Percentiles rank a stretch among this genome's conserved stretches.
These are phyloP conservation scores for Xylariaceae sp. DNA, from an alignment of 2,329 filamentous ascomycete genomes.

Conservation along the genomic window DNA sequence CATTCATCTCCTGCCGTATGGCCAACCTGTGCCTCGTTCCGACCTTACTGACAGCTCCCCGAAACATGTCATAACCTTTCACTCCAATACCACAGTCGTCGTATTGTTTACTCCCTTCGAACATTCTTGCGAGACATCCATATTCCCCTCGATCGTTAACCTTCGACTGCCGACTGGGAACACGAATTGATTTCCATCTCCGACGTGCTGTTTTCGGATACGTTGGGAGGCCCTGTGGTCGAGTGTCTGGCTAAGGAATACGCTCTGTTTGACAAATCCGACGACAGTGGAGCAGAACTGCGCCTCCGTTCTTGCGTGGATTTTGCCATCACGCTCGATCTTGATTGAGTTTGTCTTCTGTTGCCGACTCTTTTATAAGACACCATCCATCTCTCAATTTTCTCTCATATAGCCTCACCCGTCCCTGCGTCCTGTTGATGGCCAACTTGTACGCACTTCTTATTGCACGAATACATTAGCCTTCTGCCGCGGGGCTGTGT, in stretches of 20 bases:
- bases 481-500: constrained; percentile 14
- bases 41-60: constrained; percentile 18
- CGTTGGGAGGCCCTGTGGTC: constrained; percentile 5
- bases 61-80: constrained; percentile 26
- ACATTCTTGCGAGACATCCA: constrained; percentile 16
- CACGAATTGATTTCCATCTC: constrained; percentile 6
- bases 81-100: constrained; percentile 18
- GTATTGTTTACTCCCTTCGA: constrained; percentile 23
- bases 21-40: constrained; percentile 12
- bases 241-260: constrained; percentile 1
- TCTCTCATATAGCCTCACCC: constrained; percentile 5
- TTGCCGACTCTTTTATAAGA: neutral
- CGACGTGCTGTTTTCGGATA: constrained; percentile 9
- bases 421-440: constrained; percentile 19
- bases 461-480: constrained; percentile 8
- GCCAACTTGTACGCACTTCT: constrained; percentile 12
- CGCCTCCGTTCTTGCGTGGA: constrained; percentile 18
- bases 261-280: constrained; percentile 4
- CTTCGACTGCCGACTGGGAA: constrained; percentile 9
- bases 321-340: constrained; percentile 4
- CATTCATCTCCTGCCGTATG: constrained; percentile 8
- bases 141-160: constrained; percentile 8
- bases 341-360: constrained; percentile 1
- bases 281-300: constrained; percentile 11
- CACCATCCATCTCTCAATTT: constrained; percentile 6